These are phyloP conservation scores for Naganishia antarctica DNA, from an alignment of 768 basidiomycete genomes.

Conservation along the genomic window DNA sequence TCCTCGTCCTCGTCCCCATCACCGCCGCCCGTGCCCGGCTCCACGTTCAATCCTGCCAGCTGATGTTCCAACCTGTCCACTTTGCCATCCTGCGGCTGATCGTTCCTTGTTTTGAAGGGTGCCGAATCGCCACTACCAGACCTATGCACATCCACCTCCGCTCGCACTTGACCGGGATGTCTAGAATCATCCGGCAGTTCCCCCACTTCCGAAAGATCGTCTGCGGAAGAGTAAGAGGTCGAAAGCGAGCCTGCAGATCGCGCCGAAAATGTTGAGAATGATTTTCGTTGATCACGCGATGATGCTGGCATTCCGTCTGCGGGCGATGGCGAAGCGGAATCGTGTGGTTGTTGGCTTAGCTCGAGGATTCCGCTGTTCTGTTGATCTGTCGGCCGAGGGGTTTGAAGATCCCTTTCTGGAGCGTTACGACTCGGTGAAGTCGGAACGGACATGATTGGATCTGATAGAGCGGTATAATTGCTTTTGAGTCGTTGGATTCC, in stretches of 20 bases:
- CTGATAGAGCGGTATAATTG: too few species aligned
- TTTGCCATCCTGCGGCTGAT: background rate
- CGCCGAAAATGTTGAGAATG: background rate
- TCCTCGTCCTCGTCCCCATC: background rate
- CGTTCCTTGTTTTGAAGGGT: background rate
- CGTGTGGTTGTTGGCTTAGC: background rate
- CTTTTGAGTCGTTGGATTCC: too few species aligned
- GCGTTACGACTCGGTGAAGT: background rate
- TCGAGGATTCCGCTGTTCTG: background rate
- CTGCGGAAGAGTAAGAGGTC: conserved; percentile 9
- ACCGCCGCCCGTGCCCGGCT: background rate
- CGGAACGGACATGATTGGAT: background rate
- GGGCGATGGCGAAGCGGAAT: background rate
- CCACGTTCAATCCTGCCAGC: conserved; percentile 4
- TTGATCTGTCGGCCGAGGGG: conserved; percentile 2
- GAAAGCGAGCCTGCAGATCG: conserved; percentile 6
- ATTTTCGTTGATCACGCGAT: background rate
- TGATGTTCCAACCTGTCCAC: conserved; percentile 8
- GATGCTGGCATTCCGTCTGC: background rate
- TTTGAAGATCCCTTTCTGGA: background rate
- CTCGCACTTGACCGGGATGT: background rate
- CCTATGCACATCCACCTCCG: background rate
- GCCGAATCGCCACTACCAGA: background rate
- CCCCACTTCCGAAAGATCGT: conserved; percentile 12
- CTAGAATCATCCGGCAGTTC: background rate